These are phyloP conservation scores for Lignosus rhinocerotis DNA, from an alignment of 1,284 basidiomycete genomes.

Conservation along the genomic window DNA sequence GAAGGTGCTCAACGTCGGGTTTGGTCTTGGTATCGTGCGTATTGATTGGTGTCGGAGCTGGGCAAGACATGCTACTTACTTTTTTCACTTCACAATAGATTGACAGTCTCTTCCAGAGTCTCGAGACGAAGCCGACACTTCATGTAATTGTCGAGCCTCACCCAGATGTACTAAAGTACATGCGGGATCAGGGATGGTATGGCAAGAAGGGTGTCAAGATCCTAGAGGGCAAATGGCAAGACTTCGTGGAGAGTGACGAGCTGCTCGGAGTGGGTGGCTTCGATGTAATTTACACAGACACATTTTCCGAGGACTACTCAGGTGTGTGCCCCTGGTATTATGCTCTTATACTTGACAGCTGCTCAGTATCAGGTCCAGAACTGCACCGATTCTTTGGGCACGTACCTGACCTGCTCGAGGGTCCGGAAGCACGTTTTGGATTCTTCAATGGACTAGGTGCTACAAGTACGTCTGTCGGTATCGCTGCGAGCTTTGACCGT, in stretches of 20 bases:
- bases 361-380: conserved; percentile 40
- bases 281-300: conserved; percentile 94
- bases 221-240: conserved; percentile 93
- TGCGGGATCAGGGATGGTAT: conserved; percentile 76
- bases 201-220: conserved; percentile 77
- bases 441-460: conserved; percentile 98
- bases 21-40: conserved; percentile 91
- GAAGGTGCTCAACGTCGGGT: conserved; percentile 88
- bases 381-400: conserved; percentile 84
- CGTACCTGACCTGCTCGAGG: conserved; percentile 80
- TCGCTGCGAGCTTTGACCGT: not conserved
- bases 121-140: conserved; percentile 58
- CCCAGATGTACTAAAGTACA: conserved; percentile 83
- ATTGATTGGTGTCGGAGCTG: not conserved
- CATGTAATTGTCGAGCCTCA: conserved; percentile 98
- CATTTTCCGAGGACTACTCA: conserved; percentile 87
- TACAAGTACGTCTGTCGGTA: conserved; percentile 63
- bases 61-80: no score
- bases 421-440: conserved; percentile 80
- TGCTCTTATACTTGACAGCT: not conserved
- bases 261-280: conserved; percentile 68
- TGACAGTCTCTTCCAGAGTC: conserved; percentile 77
- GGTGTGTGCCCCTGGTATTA: conserved; percentile 37
- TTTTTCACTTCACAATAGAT: conserved; percentile 50
- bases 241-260: conserved; percentile 64